A percentile compares a stretch with the other conserved stretches of the same genome.
Conservation (phyloP, 2,329 filamentous ascomycete species). For the Stylonectria norvegica region DNA sequence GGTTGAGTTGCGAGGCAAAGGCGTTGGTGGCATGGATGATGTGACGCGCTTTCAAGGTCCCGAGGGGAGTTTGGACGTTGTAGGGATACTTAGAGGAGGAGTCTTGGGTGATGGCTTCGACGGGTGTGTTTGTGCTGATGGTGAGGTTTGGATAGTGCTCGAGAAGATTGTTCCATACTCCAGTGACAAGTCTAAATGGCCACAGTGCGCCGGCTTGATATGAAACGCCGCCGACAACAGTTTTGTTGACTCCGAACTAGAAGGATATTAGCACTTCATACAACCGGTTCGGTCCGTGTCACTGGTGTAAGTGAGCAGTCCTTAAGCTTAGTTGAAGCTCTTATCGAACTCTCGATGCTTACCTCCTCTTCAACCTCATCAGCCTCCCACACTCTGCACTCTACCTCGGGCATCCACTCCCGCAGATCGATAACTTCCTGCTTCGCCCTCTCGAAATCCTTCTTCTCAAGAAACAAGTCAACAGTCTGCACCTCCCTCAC, state of each 20-base stretch:
- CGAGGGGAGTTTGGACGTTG: slow-evolving; percentile 43
- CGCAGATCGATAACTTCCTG: slow-evolving; percentile 32
- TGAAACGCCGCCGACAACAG: slow-evolving; percentile 40
- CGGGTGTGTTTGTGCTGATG: slow-evolving; percentile 39
- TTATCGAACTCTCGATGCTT: slow-evolving; percentile 7
- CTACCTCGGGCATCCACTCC: slow-evolving; percentile 39
- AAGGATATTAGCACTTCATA: neutral
- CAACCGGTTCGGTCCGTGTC: too few relatives aligned
- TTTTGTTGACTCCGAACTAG: slow-evolving; percentile 35
- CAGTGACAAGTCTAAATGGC: slow-evolving; percentile 49
- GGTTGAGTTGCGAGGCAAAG: slow-evolving; percentile 49
- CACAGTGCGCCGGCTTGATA: slow-evolving; percentile 49
- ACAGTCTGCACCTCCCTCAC: slow-evolving; percentile 44
- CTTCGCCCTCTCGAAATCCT: slow-evolving; percentile 33
- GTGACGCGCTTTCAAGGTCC: slow-evolving; percentile 43
- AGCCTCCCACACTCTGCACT: slow-evolving; percentile 33
- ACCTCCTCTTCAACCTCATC: slow-evolving; percentile 33
- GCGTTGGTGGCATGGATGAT: slow-evolving; percentile 59
- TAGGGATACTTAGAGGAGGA: slow-evolving; percentile 31
- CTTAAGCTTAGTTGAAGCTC: too few relatives aligned
- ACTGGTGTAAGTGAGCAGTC: too few relatives aligned
- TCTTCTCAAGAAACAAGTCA: slow-evolving; percentile 42
- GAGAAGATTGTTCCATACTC: slow-evolving; percentile 42
- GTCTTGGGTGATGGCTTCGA: slow-evolving; percentile 26
- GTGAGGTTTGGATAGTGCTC: slow-evolving; percentile 31